Evolutionary conservation across 1,284 basidiomycete species (phyloP), one percentile per base, ranked within the genome.

Genomic region (Apiotrichum akiyoshidainum): DNA sequence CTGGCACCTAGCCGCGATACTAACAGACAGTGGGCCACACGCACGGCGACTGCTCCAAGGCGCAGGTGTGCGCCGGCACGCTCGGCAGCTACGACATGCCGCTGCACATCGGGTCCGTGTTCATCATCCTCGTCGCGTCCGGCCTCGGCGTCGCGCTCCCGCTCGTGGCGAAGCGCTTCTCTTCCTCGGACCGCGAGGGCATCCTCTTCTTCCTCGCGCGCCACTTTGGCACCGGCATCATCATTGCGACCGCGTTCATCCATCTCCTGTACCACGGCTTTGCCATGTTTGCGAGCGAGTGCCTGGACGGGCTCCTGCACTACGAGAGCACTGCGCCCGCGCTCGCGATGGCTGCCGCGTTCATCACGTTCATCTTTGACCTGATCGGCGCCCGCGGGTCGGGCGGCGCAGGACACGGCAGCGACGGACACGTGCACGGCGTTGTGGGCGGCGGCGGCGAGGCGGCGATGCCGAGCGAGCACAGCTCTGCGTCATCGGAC

Each of bases 191-290:
- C 42, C 58, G 61, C 4, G 68, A 71, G 69, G 65, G 61, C 0
- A 71, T 60, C 35, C 39, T 76, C 13, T 78, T 79, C 60, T 80
- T 78, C 63, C 51, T 76, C 11, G 64, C 75, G 0, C 71, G 75
- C 52, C 72, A 77, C 58, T 77, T 78, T 35, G 69, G 69, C 11
- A 70, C 72, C 5, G 80, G 80, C 26, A 70, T 81, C 57, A 79
- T 81, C 61, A 63, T 81, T 40, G 70, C 72, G 6, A 80, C 79
- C 0, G 80, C 79, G 0, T 80, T 80, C 57, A 74, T 75, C 47
- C 80, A 81, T 56, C 68, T 81, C 0, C 68, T 81, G 0, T 76
- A 71, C 62, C 78, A 80, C 61, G 73, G 76, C 1, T 78, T 81
- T 58, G 59, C 79, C 60, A 73, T 71, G 70, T 73, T 73, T 55